Conservation (phyloP, 2,329 filamentous ascomycete genomes). For the Alternaria consortialis region DNA sequence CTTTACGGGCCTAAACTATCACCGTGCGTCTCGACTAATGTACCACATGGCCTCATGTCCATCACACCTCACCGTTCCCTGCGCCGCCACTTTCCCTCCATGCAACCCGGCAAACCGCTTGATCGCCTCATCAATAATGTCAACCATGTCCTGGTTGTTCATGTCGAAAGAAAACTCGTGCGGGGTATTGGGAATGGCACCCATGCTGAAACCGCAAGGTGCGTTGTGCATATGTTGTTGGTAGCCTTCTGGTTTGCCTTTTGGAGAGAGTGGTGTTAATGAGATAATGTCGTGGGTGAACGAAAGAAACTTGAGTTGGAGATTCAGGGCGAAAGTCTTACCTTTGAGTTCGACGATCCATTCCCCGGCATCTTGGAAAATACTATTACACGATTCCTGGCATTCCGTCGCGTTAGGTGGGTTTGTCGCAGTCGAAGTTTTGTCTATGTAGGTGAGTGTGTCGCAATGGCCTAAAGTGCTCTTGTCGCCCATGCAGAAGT, state of each 20-base stretch:
- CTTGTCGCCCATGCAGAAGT: slow-evolving; percentile 18
- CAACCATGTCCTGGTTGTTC: slow-evolving; percentile 36
- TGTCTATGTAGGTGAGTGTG: slow-evolving; percentile 26
- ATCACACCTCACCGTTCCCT: slow-evolving; percentile 30
- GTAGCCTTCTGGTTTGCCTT: slow-evolving; percentile 27
- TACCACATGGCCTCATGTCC: slow-evolving; percentile 27
- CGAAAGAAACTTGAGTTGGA: background rate
- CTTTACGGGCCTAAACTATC: background rate
- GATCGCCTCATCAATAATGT: slow-evolving; percentile 32
- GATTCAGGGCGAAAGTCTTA: background rate
- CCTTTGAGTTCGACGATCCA: slow-evolving; percentile 29
- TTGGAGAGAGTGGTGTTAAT: background rate
- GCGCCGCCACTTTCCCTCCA: slow-evolving; percentile 27
- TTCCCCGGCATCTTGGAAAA: slow-evolving; percentile 31
- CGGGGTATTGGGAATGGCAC: slow-evolving; percentile 20
- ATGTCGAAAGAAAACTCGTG: slow-evolving; percentile 27
- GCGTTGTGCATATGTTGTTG: slow-evolving; percentile 21
- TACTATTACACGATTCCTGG: slow-evolving; percentile 22
- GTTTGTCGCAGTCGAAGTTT: slow-evolving; percentile 14
- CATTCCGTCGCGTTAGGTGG: slow-evolving; percentile 25
- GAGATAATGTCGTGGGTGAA: background rate
- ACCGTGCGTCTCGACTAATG: slow-evolving; percentile 14
- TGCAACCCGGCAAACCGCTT: slow-evolving; percentile 28
- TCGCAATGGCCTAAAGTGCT: slow-evolving; percentile 25
- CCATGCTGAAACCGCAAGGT: slow-evolving; percentile 29